Evolutionary conservation across 768 basidiomycete genomes (phyloP).

Genomic region (Tricholoma hemisulphureum): DNA sequence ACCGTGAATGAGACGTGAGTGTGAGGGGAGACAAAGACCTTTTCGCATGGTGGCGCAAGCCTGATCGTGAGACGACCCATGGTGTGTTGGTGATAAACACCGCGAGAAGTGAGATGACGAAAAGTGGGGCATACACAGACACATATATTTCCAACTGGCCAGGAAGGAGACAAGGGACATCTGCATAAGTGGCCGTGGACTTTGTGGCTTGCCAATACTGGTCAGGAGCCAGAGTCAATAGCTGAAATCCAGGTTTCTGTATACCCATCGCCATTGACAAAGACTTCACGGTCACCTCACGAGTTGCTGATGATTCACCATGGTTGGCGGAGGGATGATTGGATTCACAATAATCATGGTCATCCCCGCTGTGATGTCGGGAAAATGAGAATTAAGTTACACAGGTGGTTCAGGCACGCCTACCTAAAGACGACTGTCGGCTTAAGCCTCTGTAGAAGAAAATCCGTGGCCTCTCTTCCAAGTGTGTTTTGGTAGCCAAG

Average conservation of each 20-base stretch:
- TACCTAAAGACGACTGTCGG: conserved; percentile 84
- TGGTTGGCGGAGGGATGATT: conserved; percentile 26
- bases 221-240: conserved; percentile 67
- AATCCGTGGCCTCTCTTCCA: conserved; percentile 60
- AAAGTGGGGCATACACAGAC: conserved; percentile 65
- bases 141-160: conserved; percentile 81
- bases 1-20: not conserved
- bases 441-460: conserved; percentile 60
- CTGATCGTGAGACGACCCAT: conserved; percentile 10
- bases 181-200: conserved; percentile 38
- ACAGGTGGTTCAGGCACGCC: conserved; percentile 41
- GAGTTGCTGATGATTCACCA: conserved; percentile 33
- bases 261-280: conserved; percentile 91
- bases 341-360: conserved; percentile 93
- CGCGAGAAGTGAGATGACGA: conserved; percentile 54
- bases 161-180: conserved; percentile 76
- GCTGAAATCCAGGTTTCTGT: conserved; percentile 81
- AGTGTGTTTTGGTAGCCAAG: conserved; percentile 84
- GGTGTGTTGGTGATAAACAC: conserved; percentile 33
- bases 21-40: conserved; percentile 7
- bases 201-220: not conserved
- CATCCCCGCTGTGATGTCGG: conserved; percentile 66
- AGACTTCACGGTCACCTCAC: conserved; percentile 86
- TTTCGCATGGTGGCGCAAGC: conserved; percentile 3
- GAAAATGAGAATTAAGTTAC: not conserved